These are phyloP conservation scores for Metschnikowia bowlesiae DNA, from an alignment of 805 yeast genomes.

Conservation along the genomic window DNA sequence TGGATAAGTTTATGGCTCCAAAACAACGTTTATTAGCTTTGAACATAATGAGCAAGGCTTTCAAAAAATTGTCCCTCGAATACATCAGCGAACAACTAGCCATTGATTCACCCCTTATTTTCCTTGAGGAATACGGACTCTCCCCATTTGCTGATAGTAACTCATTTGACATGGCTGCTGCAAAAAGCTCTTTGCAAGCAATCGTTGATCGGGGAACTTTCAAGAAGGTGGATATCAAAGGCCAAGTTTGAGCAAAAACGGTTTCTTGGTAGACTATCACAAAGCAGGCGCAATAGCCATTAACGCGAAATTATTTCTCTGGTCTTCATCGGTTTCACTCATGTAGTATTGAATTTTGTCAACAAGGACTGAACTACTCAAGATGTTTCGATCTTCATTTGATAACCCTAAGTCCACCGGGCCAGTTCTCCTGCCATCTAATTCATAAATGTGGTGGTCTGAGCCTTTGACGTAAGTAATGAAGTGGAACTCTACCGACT, in stretches of 20 bases:
- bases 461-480: slow-evolving; percentile 61
- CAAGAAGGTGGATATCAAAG: slow-evolving; percentile 80
- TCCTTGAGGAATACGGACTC: slow-evolving; percentile 30
- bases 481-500: slow-evolving; percentile 61
- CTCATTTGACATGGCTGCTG: slow-evolving; percentile 29
- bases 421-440: slow-evolving; percentile 84
- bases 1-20: slow-evolving; percentile 13
- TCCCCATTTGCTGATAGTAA: slow-evolving; percentile 18
- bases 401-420: slow-evolving; percentile 59
- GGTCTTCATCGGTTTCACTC: slow-evolving; percentile 53
- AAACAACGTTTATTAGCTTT: slow-evolving; percentile 16
- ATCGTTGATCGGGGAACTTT: slow-evolving; percentile 35
- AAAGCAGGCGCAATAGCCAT: slow-evolving; percentile 62
- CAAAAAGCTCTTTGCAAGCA: slow-evolving; percentile 34
- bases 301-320: slow-evolving; percentile 64
- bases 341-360: slow-evolving; percentile 64
- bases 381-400: slow-evolving; percentile 40
- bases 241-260: slow-evolving; percentile 52
- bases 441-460: slow-evolving; percentile 64
- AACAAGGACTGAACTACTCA: slow-evolving; percentile 48
- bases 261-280: neutral
- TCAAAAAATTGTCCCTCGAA: slow-evolving; percentile 10
- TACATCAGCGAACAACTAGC: slow-evolving; percentile 8
- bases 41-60: slow-evolving; percentile 17
- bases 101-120: neutral